Evolutionary conservation across 495 filamentous ascomycete species (phyloP).

Genomic region (Talaromyces stipitatus): DNA sequence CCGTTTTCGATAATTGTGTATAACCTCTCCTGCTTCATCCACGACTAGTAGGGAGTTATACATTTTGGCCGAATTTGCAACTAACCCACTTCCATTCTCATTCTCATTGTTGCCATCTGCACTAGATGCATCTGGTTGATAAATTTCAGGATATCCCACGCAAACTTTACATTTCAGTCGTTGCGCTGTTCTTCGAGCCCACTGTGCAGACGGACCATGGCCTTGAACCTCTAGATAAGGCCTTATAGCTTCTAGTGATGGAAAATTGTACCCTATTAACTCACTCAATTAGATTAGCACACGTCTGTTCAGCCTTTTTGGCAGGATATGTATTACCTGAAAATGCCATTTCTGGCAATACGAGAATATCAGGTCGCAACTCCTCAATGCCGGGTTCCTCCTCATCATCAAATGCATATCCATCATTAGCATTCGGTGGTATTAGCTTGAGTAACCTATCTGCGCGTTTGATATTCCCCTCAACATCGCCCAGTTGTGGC

Average conservation of each 20-base stretch:
- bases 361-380: slow-evolving; percentile 48
- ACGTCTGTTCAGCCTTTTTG: not conserved
- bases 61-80: slow-evolving; percentile 25
- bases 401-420: not conserved
- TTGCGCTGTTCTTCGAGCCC: slow-evolving; percentile 69
- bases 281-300: not conserved
- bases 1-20: slow-evolving; percentile 81
- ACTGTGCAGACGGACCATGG: slow-evolving; percentile 64
- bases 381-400: slow-evolving; percentile 16
- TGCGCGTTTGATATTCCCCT: slow-evolving; percentile 67
- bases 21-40: slow-evolving; percentile 57
- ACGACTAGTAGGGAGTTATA: slow-evolving; percentile 86
- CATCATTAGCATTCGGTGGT: slow-evolving; percentile 7
- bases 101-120: not conserved
- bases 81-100: not conserved
- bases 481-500: slow-evolving; percentile 64
- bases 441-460: slow-evolving; percentile 54
- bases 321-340: slow-evolving; percentile 49
- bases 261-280: slow-evolving; percentile 78
- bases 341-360: slow-evolving; percentile 85
- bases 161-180: slow-evolving; percentile 73
- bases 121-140: slow-evolving; percentile 4
- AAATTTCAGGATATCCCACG: slow-evolving; percentile 80
- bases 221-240: slow-evolving; percentile 76
- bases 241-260: slow-evolving; percentile 63